Evolutionary conservation across 495 filamentous ascomycete genomes (phyloP), one percentile per base, ranked within the genome.

Genomic region (Pseudoneurospora amorphoporcata): DNA sequence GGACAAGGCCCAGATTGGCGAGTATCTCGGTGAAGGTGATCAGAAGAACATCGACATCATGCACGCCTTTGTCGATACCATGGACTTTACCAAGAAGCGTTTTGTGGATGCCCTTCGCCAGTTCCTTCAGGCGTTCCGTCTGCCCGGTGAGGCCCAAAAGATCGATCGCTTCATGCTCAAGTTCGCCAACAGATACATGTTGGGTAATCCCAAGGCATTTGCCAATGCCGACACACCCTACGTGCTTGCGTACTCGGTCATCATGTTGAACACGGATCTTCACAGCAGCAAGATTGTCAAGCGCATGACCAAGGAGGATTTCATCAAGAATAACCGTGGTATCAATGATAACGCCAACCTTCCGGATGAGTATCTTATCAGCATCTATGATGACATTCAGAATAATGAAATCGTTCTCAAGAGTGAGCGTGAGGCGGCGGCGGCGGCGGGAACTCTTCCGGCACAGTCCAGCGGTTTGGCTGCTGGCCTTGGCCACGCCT

Each of bases 141-240:
- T 99, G 12, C 95, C 95, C 1, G 95, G 95, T 61, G 95, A 99
- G 81, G 94, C 94, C 1, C 95, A 99, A 80, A 99, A 99, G 84
- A 99, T 99, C 75, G 95, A 99, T 88, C 92, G 95, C 42, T 97
- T 98, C 82, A 98, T 99, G 95, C 86, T 98, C 69, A 99, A 99
- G 81, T 99, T 98, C 82, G 96, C 95, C 47, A 93, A 98, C 77
- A 90, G 94, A 37, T 99, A 99, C 78, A 90, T 94, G 42, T 91
- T 89, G 43, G 94, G 94, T 39, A 99, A 99, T 75, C 95, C 95
- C 2, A 96, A 97, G 78, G 94, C 95, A 5, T 99, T 97, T 79
- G 95, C 95, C 19, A 99, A 98, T 79, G 95, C 95, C 4, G 95
- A 99, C 77, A 99, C 95, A 1, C 95, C 95, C 8, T 99, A 99